These are phyloP conservation scores for Persicaria maculosa DNA, from an alignment of 148 eudicot species.

Conservation along the genomic window DNA sequence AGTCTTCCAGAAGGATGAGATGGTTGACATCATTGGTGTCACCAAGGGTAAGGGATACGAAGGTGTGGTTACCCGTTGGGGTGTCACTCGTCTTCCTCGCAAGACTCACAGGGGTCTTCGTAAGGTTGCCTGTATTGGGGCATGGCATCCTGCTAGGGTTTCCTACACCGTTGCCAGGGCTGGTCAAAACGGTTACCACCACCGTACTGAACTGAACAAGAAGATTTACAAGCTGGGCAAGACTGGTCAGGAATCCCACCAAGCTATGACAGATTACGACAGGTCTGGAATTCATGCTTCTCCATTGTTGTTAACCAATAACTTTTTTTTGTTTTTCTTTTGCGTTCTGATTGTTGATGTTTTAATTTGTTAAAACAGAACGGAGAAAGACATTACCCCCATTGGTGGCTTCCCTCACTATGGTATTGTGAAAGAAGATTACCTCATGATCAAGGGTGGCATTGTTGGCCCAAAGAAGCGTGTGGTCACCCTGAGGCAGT, in stretches of 20 bases:
- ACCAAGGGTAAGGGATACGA: slow-evolving; percentile 88
- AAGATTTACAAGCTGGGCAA: slow-evolving; percentile 73
- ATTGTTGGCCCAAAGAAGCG: slow-evolving; percentile 84
- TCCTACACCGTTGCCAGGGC: slow-evolving; percentile 84
- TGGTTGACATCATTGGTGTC: slow-evolving; percentile 82
- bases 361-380: slow-evolving; percentile 31
- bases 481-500: slow-evolving; percentile 74
- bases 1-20: slow-evolving; percentile 59
- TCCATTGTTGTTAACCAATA: too few relatives aligned
- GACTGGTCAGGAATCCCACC: slow-evolving; percentile 49
- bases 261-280: slow-evolving; percentile 64
- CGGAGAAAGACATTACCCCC: slow-evolving; percentile 84
- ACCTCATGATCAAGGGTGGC: slow-evolving; percentile 75
- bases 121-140: slow-evolving; percentile 81
- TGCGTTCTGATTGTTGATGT: neutral
- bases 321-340: too few relatives aligned
- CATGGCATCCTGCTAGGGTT: slow-evolving; percentile 89
- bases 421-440: slow-evolving; percentile 85
- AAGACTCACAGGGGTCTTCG: slow-evolving; percentile 90
- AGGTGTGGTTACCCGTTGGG: slow-evolving; percentile 90
- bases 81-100: slow-evolving; percentile 81
- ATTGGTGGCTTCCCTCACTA: slow-evolving; percentile 98
- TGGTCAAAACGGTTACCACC: slow-evolving; percentile 83
- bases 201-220: slow-evolving; percentile 78
- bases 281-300: slow-evolving; percentile 30